Base-by-base conservation (phyloP, 257 asterid genomes). In the Solanum clarkiae region DNA sequence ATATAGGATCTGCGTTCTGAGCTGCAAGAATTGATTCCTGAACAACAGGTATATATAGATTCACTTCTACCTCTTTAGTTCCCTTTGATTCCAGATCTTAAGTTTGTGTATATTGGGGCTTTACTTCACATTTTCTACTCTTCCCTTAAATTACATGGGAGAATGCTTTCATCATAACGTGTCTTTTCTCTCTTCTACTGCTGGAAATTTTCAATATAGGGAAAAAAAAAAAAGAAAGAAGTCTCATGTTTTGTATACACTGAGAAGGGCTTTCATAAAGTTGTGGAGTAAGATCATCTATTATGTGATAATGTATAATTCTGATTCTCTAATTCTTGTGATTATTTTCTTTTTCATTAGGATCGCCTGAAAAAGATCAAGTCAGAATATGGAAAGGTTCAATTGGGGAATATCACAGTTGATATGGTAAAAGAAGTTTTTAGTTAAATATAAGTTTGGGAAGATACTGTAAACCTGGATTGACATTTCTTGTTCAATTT, bases 351-450 rank as follows among this genome's bases (percentile, higher is more conserved):
- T 63, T 75, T 85, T 74, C 22, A 13, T 87, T 71, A 92, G 96
- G 97, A 95, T 80, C 95, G 98, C 83, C 89, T 94, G 42, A 94
- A 94, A 89, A 94, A 92, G 86, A 81, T 93, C 53, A 94, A 92
- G 90, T 91, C 95, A 45, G 96, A 94, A 83, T 89, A 94, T 90
- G 98, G 98, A 85, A 94, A 94, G 72, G 97, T 94, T 86, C 97
- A 91, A 69, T 88, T 94, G 85, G 97, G 98, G 60, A 94, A 94
- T 83, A 93, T 94, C 87, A 94, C 98, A 45, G 92, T 94, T 84
- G 98, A 94, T 88, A 95, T 95, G 98, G 98, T 95, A 91, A 86
- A 60, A 54, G 22, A 36, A 79, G 7, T 80, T 16, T 66, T 14
- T 26, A 26, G 82, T 79, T 69, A 29, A n/a, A 22, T 77, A 24